Evolutionary conservation across 2,329 filamentous ascomycete genomes (phyloP), one percentile per base, ranked within the genome.

Genomic region (Stenocarpella maydis): DNA sequence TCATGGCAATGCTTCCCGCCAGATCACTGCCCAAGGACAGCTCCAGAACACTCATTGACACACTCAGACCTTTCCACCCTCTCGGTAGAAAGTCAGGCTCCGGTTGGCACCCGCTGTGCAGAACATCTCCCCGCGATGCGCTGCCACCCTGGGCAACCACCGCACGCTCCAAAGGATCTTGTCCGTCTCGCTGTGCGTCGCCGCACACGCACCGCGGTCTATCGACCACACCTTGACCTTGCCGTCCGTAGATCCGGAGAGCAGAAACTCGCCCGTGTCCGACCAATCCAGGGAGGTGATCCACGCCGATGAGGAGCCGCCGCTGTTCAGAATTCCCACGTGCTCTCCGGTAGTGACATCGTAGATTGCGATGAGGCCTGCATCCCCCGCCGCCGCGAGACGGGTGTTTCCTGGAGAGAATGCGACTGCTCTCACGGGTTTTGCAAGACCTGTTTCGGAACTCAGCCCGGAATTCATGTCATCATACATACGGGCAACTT

Each of bases 191-290:
- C 91, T 95, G 78, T 97, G 94, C 12, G 96, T 99, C 15, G 95
- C 94, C 53, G 99, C 96, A 77, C 96, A 98, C 5, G 86, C 86
- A 68, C 90, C 88, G 41, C 90, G 88, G 75, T 97, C 94, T 70
- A 98, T 88, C 37, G 93, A 95, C 96, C 96, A 99, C 37, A 98
- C 92, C 81, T 97, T 98, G 71, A 92, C 93, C 80, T 97, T 98
- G 45, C 96, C 95, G 77, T 98, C 95, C 79, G 97, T 94, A 1
- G 92, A 90, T 58, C 94, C 93, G 76, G 92, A 97, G 3, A 98
- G 85, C 15, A 99, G 83, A 79, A 93, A 97, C 81, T 98, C 95
- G 58, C 96, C 96, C 5, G 92, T 97, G 76, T 93, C 89, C 78
- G 91, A 98, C 94, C 95, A 99, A 78, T 97, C 94, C 52, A 98